Evolutionary conservation across 2,329 filamentous ascomycete species (phyloP), one percentile per base, ranked within the genome.

Genomic region (Neopestalotiopsis rosae): DNA sequence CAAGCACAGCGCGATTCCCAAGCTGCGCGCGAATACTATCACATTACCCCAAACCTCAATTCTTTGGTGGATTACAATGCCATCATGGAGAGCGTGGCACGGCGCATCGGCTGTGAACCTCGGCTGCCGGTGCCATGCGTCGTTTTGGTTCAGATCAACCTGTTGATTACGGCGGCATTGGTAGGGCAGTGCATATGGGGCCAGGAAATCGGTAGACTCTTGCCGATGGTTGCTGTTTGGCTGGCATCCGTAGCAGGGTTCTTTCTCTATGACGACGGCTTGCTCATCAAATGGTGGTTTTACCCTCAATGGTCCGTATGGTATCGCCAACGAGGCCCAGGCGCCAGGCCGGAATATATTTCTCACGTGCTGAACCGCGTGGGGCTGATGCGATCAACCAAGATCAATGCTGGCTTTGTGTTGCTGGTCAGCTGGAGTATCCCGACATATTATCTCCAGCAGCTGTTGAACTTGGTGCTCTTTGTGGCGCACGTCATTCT

Each of bases 261-360:
- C 24, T 28, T 65, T 40, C 20, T 49, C 4, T 45, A 49, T 28
- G 62, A 65, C 17, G 40, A 65, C 38, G 40, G 62, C 10, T 20
- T 65, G 40, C 20, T 65, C 7, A 52, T 65, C 34, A 65, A 65
- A 52, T 65, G 62, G 62, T 65, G 20, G 62, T 65, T 65, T 28
- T 65, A 49, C 17, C 62, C 40, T 5, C 34, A 65, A 14, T 65
- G 62, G 62, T 32, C 62, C 24, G 34, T 49, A 10, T 65, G 62
- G 62, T 65, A 52, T n/a, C 62, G 34, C 62, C 62, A 52, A n/a
- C 20, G 40, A 30, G 34, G 62, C n/a, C 62, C 62, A 49, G 62
- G 38, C 5, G 62, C 62, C 28, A 32, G 28, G 14, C 62, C 62
- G 13, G 14, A 5, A 5, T 28, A 49, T 20, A 17, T 65, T 4